These are phyloP conservation scores for Polygonum aviculare DNA, from an alignment of 148 eudicot species.

Conservation along the genomic window DNA sequence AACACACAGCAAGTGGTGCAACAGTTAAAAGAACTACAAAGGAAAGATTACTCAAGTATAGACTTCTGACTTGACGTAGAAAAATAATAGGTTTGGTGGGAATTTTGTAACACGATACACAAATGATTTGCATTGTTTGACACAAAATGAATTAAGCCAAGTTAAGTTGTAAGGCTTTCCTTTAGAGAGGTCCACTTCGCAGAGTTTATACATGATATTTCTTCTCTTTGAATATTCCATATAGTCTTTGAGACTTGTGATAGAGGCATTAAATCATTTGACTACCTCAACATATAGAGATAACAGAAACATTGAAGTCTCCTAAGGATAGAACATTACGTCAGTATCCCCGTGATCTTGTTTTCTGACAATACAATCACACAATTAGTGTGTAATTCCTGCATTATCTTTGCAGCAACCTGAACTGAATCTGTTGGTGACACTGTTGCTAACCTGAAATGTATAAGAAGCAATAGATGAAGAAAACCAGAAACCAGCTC, in stretches of 20 bases:
- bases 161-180: too few relatives aligned
- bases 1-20: not conserved
- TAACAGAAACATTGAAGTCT: constrained; percentile 2
- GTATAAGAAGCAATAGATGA: not conserved
- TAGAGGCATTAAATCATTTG: not conserved
- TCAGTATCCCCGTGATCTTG: constrained; percentile 78
- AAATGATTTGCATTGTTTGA: not conserved
- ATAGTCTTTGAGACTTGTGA: not conserved
- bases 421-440: constrained; percentile 75
- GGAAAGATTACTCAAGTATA: not conserved
- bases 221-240: not conserved
- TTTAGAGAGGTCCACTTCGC: not conserved
- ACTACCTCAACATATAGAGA: not conserved
- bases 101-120: not conserved
- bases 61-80: not conserved
- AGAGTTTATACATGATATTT: not conserved
- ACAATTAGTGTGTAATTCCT: constrained; percentile 61
- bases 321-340: constrained; percentile 37
- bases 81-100: not conserved
- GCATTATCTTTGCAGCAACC: constrained; percentile 87
- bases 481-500: constrained; percentile 6
- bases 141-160: too few relatives aligned
- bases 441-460: constrained; percentile 58
- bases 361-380: constrained; percentile 50
- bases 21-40: not conserved